phyloP scores from a whole-genome alignment of 305 asterid species.

The Solanum hybrid region DNA sequence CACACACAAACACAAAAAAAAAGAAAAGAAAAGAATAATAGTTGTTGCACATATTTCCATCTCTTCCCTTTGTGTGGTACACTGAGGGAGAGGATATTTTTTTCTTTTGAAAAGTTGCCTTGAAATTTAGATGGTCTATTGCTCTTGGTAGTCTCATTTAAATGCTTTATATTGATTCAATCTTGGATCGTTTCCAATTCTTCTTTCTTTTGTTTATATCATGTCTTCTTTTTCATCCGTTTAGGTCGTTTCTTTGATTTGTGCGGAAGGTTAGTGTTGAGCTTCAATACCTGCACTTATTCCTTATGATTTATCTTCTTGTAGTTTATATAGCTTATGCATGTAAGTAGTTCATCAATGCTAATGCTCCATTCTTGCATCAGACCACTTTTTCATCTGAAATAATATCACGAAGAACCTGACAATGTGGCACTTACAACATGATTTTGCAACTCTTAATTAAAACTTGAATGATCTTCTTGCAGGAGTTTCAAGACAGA shows the following conservation, averaged over 20 bases:
- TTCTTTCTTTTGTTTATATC: not conserved
- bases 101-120: not conserved
- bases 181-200: not conserved
- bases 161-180: not conserved
- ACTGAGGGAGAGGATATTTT: not conserved
- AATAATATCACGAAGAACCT: not conserved
- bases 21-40: not conserved
- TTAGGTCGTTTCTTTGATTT: not conserved
- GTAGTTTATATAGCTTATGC: not conserved
- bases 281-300: not conserved
- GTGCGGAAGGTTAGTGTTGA: not conserved
- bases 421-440: not conserved
- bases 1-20: too few species aligned
- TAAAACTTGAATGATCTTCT: not conserved
- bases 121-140: not conserved
- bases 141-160: not conserved
- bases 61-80: not conserved
- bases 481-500: constrained; percentile 2
- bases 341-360: not conserved
- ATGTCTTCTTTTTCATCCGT: not conserved
- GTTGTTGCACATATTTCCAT: not conserved
- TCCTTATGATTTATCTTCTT: not conserved
- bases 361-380: not conserved
- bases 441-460: not conserved
- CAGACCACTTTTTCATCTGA: not conserved